These are phyloP conservation scores for Acanthamoeba pearcei DNA, from an alignment of 208 protist species.

Conservation along the genomic window DNA sequence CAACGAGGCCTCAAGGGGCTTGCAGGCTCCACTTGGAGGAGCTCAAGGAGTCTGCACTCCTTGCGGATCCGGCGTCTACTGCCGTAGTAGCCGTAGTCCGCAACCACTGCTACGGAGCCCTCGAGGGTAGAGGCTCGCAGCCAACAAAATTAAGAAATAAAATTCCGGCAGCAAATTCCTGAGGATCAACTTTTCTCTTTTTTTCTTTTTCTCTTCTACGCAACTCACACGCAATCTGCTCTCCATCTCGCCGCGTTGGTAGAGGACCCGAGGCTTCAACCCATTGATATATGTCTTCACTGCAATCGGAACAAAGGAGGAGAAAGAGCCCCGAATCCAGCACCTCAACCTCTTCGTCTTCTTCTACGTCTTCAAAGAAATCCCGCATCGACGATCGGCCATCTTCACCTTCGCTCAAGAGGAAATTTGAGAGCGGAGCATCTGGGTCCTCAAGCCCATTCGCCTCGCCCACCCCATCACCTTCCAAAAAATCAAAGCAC, in stretches of 20 bases:
- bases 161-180: too few species aligned
- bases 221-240: background rate
- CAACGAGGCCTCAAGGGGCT: too few species aligned
- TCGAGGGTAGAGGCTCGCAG: too few species aligned
- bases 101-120: too few species aligned
- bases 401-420: background rate
- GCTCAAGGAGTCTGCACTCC: too few species aligned
- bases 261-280: too few species aligned
- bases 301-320: constrained; percentile 38
- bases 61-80: too few species aligned
- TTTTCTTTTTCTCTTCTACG: background rate
- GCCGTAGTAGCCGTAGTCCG: too few species aligned
- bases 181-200: background rate
- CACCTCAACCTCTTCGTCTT: background rate
- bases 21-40: too few species aligned
- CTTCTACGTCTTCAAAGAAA: constrained; percentile 13
- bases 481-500: constrained; percentile 32
- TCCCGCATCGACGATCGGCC: background rate
- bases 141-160: too few species aligned
- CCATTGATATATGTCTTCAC: constrained; percentile 48
- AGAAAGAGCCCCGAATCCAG: constrained; percentile 59
- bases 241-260: background rate
- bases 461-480: constrained; percentile 5
- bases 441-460: background rate
- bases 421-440: background rate